phyloP scores from a whole-genome alignment of 768 basidiomycete species.

The Coprinopsis sp. region DNA sequence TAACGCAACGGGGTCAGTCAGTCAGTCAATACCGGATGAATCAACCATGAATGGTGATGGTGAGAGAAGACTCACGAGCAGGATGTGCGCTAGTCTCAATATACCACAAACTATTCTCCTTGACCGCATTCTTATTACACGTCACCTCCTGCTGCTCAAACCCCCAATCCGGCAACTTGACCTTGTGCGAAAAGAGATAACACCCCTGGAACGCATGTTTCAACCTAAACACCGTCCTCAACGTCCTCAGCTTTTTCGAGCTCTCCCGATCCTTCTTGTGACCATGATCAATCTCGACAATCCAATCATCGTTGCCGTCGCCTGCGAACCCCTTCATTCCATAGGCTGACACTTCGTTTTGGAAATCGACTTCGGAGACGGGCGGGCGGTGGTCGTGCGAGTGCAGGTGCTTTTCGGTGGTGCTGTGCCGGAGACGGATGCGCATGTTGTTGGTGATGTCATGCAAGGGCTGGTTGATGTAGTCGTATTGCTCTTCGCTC shows the following conservation, averaged over 20 bases:
- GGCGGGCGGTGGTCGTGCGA: conserved; percentile 94
- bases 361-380: conserved; percentile 96
- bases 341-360: conserved; percentile 96
- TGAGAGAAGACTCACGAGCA: conserved; percentile 45
- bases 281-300: conserved; percentile 78
- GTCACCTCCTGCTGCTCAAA: conserved; percentile 99
- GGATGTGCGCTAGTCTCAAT: conserved; percentile 83
- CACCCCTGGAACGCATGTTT: conserved; percentile 86
- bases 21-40: too few species aligned
- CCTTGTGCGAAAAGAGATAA: conserved; percentile 96
- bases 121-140: conserved; percentile 95
- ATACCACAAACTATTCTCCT: conserved; percentile 88
- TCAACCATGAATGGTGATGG: conserved; percentile 1
- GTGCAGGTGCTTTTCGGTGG: conserved; percentile 85
- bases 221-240: conserved; percentile 79
- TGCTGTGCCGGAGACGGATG: conserved; percentile 76
- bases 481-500: conserved; percentile 36
- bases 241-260: conserved; percentile 64
- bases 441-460: conserved; percentile 63
- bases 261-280: conserved; percentile 63
- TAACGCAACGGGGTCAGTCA: conserved; percentile 1
- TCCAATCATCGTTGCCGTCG: conserved; percentile 92
- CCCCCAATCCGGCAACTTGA: conserved; percentile 96
- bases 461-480: conserved; percentile 47
- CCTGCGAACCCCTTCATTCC: conserved; percentile 82